Evolutionary conservation across 495 filamentous ascomycete species (phyloP).

Genomic region (Amphirosellinia nigrospora): DNA sequence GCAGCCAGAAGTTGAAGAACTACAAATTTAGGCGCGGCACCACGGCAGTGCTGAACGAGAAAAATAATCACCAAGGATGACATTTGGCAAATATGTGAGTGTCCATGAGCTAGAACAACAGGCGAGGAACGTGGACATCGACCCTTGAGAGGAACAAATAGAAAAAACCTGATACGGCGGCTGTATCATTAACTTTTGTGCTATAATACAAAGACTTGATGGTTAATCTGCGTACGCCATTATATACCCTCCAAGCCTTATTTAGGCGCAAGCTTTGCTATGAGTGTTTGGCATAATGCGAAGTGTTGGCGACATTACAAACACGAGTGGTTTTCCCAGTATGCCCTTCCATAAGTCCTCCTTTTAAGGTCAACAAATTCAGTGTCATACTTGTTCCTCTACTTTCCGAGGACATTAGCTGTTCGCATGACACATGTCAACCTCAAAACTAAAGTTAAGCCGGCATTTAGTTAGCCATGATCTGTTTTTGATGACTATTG

Average conservation of each 20-base stretch:
- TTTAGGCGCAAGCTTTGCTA: background rate
- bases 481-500: background rate
- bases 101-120: conserved; percentile 77
- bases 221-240: background rate
- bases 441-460: background rate
- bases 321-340: background rate
- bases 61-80: conserved; percentile 90
- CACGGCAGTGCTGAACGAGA: conserved; percentile 92
- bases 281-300: background rate
- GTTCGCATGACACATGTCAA: background rate
- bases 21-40: conserved; percentile 90
- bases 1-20: conserved; percentile 87
- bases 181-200: conserved; percentile 21
- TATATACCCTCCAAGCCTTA: background rate
- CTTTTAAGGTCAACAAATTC: background rate
- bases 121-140: conserved; percentile 94
- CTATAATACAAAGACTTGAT: conserved; percentile 24
- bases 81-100: conserved; percentile 93
- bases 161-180: conserved; percentile 17
- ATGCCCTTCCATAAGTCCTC: background rate
- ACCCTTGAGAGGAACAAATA: conserved; percentile 57
- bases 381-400: background rate
- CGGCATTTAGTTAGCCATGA: background rate
- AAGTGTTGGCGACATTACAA: background rate
- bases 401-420: background rate